phyloP scores from a whole-genome alignment of 345 rosid species.

The Brassica incana region DNA sequence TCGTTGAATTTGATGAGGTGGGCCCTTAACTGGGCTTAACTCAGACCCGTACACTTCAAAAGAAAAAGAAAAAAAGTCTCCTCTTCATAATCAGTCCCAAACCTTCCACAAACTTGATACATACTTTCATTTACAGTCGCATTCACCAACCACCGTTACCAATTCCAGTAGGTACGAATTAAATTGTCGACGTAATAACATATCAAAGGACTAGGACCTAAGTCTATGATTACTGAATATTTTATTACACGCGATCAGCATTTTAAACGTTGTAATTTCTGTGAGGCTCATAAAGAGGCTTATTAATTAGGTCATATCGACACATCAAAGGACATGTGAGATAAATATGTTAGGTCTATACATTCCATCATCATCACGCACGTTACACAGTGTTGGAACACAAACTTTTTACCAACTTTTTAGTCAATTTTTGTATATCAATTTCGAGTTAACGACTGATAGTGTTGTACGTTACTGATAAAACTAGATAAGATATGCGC shows the following conservation, averaged over 20 bases:
- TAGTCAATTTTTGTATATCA: not conserved
- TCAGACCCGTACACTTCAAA: slow-evolving; percentile 5
- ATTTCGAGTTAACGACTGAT: not conserved
- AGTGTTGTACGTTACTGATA: too few relatives aligned
- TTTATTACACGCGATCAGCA: not conserved
- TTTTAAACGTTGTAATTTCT: not conserved
- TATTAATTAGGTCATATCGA: not conserved
- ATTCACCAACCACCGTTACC: not conserved
- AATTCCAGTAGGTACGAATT: not conserved
- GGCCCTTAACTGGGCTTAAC: slow-evolving; percentile 21
- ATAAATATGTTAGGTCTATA: slow-evolving; percentile 22
- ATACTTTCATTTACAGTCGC: not conserved
- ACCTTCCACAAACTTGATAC: not conserved
- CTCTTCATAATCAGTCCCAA: not conserved
- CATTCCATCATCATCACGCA: slow-evolving; percentile 2
- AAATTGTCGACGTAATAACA: not conserved
- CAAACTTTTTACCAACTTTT: not conserved
- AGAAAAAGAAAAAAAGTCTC: not conserved
- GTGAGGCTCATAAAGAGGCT: not conserved
- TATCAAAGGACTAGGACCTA: not conserved
- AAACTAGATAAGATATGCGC: too few relatives aligned
- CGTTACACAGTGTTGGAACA: not conserved
- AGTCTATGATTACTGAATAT: not conserved
- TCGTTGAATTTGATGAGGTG: slow-evolving; percentile 3
- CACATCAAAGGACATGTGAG: slow-evolving; percentile 8